Evolutionary conservation across 768 basidiomycete genomes (phyloP), one percentile per base, ranked within the genome.

Genomic region (Russula ochroleuca): DNA sequence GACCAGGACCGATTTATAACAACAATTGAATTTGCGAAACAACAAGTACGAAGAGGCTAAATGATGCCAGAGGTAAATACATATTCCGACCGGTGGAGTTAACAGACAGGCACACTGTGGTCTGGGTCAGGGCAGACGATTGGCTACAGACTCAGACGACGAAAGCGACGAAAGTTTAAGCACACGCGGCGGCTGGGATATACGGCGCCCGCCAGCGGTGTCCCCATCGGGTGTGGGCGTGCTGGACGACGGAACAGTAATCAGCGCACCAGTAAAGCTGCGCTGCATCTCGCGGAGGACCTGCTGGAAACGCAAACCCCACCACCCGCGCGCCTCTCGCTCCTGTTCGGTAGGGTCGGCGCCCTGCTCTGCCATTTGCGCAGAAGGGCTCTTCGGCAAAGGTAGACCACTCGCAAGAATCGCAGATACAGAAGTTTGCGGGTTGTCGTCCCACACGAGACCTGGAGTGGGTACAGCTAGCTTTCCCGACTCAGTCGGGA

Each of bases 311-410:
- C 86, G 75, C 47, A 84, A 68, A 14, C 83, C 78, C 89, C 90
- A 91, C 86, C 87, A 90, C 5, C 82, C 85, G 0, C 88, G 77
- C 65, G 89, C 86, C 69, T 88, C 86, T 28, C 85, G 72, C 66
- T 90, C 89, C 55, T 77, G 75, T 45, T 77, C 75, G 13, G 72
- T 68, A 9, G 72, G 63, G 63, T 74, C 71, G 13, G 60, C 66
- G 31, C 60, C 67, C 25, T 70, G 43, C 14, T 73, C 77, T 5
- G 74, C 71, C 11, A 85, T 68, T 67, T 85, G 85, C 57, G 83
- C 76, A 0, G 88, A 90, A 13, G 90, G 89, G 68, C 88, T 88
- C 73, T 85, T 88, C 14, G 88, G 88, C 3, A 90, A 68, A 4
- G 88, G 87, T 5, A 80, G 64, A 3, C 81, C 82, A 3, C 79